Conservation (phyloP, 2,329 filamentous ascomycete species). For the Sporothrix schenckii region DNA sequence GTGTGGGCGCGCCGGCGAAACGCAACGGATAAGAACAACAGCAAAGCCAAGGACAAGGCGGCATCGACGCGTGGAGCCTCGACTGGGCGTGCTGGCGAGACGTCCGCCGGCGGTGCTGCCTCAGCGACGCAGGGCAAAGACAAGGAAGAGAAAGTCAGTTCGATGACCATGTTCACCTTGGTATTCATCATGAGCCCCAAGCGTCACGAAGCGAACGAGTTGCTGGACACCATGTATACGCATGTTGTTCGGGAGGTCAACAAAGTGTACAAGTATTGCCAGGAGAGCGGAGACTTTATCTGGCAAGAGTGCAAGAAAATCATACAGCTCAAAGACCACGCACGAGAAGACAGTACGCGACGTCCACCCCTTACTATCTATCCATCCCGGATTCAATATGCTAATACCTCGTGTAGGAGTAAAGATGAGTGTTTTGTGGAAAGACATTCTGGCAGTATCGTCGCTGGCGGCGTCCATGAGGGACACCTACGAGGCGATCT, state of each 20-base stretch:
- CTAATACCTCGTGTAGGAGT: conserved; percentile 45
- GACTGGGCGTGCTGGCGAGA: conserved; percentile 32
- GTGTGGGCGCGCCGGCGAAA: conserved; percentile 58
- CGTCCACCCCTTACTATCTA: background rate
- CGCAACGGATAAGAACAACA: conserved; percentile 36
- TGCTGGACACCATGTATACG: conserved; percentile 77
- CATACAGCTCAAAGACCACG: conserved; percentile 77
- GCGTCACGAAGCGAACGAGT: conserved; percentile 71
- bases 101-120: conserved; percentile 36
- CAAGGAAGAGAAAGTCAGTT: conserved; percentile 58
- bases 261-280: conserved; percentile 89
- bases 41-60: background rate
- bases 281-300: conserved; percentile 86
- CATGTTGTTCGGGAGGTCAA: conserved; percentile 91
- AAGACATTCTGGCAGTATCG: conserved; percentile 69
- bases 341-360: conserved; percentile 65
- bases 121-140: background rate
- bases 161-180: conserved; percentile 97
- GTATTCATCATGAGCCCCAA: conserved; percentile 88
- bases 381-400: background rate
- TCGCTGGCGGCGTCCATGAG: conserved; percentile 81
- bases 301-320: conserved; percentile 89
- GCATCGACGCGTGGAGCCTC: conserved; percentile 37
- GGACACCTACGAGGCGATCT: conserved; percentile 79
- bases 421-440: conserved; percentile 70